Conservation (phyloP, 164 flowering plant genomes). For the Amborella trichopoda region DNA sequence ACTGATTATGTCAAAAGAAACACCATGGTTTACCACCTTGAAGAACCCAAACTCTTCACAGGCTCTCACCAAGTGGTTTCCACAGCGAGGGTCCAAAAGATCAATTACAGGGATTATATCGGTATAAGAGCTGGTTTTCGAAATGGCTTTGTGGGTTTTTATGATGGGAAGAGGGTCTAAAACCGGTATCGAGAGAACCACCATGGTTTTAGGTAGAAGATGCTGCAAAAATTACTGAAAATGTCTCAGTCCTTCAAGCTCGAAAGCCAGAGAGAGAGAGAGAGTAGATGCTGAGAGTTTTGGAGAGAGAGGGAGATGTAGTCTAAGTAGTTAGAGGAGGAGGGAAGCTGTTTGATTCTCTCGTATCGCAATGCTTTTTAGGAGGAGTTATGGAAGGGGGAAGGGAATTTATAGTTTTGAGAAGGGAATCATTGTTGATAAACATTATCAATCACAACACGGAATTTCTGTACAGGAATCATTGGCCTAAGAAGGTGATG, state of each 20-base stretch:
- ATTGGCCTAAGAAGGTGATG: too few species aligned
- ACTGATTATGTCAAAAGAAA: conserved; percentile 39
- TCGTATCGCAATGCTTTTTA: too few species aligned
- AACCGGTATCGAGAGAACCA: conserved; percentile 46
- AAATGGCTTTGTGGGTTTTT: conserved; percentile 43
- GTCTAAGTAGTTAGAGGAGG: background rate
- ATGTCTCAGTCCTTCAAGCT: background rate
- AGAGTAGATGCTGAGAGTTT: too few species aligned
- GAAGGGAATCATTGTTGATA: too few species aligned
- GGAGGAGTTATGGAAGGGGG: too few species aligned
- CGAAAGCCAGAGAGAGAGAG: too few species aligned
- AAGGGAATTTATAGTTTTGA: too few species aligned
- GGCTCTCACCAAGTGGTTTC: conserved; percentile 38
- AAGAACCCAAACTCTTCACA: conserved; percentile 83
- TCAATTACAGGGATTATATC: conserved; percentile 76
- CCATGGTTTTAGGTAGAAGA: conserved; percentile 30
- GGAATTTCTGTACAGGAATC: too few species aligned
- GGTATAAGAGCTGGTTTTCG: conserved; percentile 2
- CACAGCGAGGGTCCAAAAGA: conserved; percentile 43
- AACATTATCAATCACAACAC: too few species aligned
- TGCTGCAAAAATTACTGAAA: background rate
- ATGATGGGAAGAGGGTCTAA: conserved; percentile 28
- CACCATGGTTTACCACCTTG: conserved; percentile 70
- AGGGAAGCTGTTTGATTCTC: background rate
- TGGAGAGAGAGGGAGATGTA: background rate